Evolutionary conservation across 163 green algal genomes (phyloP), one percentile per base, ranked within the genome.

Genomic region (Trebouxiophyceae sp.): DNA sequence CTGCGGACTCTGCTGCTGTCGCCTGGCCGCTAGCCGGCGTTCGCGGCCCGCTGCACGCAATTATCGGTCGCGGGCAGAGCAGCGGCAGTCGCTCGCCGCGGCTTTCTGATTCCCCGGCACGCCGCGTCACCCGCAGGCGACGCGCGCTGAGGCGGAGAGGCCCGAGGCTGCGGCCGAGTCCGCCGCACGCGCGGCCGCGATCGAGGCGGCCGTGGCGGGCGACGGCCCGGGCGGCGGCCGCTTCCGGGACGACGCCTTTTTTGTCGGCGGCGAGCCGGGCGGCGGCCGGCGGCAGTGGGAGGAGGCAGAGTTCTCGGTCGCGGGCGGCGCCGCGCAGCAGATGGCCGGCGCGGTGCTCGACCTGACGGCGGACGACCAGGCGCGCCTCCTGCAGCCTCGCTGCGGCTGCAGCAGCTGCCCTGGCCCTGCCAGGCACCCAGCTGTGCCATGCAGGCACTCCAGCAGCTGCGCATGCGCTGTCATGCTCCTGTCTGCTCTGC

Each of bases 271-370:
- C 19, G 5, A 57, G 47, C 47, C 47, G 6, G 66, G 59, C 23
- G 63, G 34, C 28, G 45, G 81, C 46, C 65, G 62, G 29, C 70
- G 71, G 45, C 8, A 50, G 39, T 72, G 76, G 1, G 62, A 62
- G 45, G 70, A 68, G 26, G 70, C 80, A 22, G 82, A 81, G 50
- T 69, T 73, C 19, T 82, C 85, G 28, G 76, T 80, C 33, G 31
- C 63, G 29, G 77, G 85, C 44, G 60, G 59, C 0, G 56, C 60
- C 4, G 59, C 62, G 0, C 71, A 70, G n/a, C 69, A 81, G 65
- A 74, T 90, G 57, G 60, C 71, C 54, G 56, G 63, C 2, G 81
- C 81, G 19, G 81, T 91, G 50, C 64, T 91, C 66, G 82, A 91
- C 70, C 59, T 91, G 29, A 79, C 69, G 19, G 81, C 74, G 22